Evolutionary conservation across 2,329 filamentous ascomycete species (phyloP), one percentile per base, ranked within the genome.

Genomic region (Alternaria gansuensis): DNA sequence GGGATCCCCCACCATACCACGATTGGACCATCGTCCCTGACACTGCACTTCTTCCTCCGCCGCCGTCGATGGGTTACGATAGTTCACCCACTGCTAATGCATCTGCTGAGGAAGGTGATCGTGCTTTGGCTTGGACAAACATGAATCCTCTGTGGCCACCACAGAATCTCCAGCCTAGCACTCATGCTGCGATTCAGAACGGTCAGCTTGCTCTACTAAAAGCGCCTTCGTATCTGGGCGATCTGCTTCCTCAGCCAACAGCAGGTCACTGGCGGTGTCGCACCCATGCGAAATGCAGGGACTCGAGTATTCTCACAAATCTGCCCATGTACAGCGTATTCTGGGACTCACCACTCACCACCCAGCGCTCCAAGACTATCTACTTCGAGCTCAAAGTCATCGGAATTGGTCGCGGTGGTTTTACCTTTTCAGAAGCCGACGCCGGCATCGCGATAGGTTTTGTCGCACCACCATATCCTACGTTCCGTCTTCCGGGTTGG

Each of bases 401-500:
- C 3, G 68, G 74, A 17, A 78, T 84, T 54, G 81, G 81, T 23
- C 67, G 64, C 11, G 69, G 70, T 1, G 57, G 64, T 1, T 54
- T 31, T 14, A 68, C 70, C 0, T 57, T 75, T 2, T 65, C 76
- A 2, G 77, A 77, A 50, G 80, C 81, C 54, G 80, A 83, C 13
- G 83, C 83, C 4, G 84, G 85, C 37, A 79, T 93, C 1, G 89
- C 87, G 0, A 73, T 94, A 9, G 91, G 91, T 9, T 92, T 88
- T 74, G 80, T 85, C 0, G 90, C 90, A 1, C 85, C 89, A 46
- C 91, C 91, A 7, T 94, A 93, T 71, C 91, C 91, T 6, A 82
- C 84, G 0, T 94, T 92, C 80, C 85, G 91, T 7, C 83, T 93
- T 59, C 91, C 91, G 0, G 91, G 91, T 2, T 94, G 91, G 91